Base-by-base conservation (phyloP, 805 yeast genomes). In the Blastobotrys terrestris region DNA sequence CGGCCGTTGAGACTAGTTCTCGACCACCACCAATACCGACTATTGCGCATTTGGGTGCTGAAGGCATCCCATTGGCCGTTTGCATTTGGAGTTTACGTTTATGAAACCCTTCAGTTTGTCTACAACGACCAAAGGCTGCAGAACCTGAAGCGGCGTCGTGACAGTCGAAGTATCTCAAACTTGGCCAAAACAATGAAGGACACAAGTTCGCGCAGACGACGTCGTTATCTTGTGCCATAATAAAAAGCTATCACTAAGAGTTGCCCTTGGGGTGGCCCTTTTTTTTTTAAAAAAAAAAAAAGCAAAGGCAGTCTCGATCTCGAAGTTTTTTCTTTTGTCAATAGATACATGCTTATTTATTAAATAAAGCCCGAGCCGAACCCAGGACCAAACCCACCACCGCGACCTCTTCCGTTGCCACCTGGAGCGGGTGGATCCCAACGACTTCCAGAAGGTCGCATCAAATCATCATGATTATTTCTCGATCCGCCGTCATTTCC, bases 391-490 rank as follows among this genome's bases (percentile, higher is more conserved):
- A n/a, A 18, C 16, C 48, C 48, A 11, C 48, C 22, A 4, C 48
- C 48, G 3, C 26, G 19, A 14, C 48, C 48, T 4, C 26, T n/a
- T 3, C 48, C 18, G 14, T 5, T 13, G 16, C 31, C 51, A 40
- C 59, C 58, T 26, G 69, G 68, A 0, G 62, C 64, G 14, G 73
- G 65, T 13, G 74, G 72, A 50, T 73, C 77, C 63, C 67, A 72
- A 15, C 77, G 58, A 11, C 72, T 65, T 3, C 73, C 73, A 1
- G 69, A 69, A 2, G 73, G 72, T n/a, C 63, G 53, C 22, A 59
- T 52, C 31, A 60, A 26, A 13, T 60, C 62, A 8, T 59, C 60
- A 13, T 60, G 51, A 49, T 54, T 55, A 19, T 35, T 16, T 52
- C 53, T n/a, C 31, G 51, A 21, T 20, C 53, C 41, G 20, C 48